Evolutionary conservation across 164 flowering plant species (phyloP).

Genomic region (Vitis rupestris): DNA sequence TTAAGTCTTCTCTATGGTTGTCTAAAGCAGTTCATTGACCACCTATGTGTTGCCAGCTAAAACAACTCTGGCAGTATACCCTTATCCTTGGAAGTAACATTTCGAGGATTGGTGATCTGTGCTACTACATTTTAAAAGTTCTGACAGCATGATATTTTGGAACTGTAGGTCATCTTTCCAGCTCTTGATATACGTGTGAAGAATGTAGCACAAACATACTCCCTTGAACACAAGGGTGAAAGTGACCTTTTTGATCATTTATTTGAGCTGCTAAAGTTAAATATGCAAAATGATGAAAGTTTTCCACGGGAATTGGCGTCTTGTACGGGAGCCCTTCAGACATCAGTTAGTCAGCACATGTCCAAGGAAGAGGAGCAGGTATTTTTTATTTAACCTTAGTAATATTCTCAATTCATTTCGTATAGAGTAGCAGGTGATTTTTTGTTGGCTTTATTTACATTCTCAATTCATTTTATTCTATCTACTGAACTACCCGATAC

Average conservation of each 20-base stretch:
- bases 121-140: background rate
- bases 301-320: slow-evolving; percentile 85
- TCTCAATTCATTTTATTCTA: no score
- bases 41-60: no score
- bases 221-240: slow-evolving; percentile 95
- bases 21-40: no score
- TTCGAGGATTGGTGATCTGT: background rate
- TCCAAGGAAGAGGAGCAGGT: slow-evolving; percentile 99
- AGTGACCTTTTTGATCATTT: slow-evolving; percentile 85
- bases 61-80: background rate
- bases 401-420: background rate
- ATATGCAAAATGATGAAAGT: slow-evolving; percentile 54
- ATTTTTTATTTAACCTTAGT: slow-evolving; percentile 2
- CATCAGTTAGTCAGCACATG: slow-evolving; percentile 94
- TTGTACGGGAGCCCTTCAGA: slow-evolving; percentile 87
- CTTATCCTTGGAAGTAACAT: background rate
- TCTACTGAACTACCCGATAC: no score
- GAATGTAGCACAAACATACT: slow-evolving; percentile 91
- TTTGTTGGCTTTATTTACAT: no score
- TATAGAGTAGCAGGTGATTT: background rate
- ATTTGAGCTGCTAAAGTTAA: slow-evolving; percentile 65
- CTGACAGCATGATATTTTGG: slow-evolving; percentile 4
- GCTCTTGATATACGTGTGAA: slow-evolving; percentile 96
- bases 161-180: slow-evolving; percentile 86
- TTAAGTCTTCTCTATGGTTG: no score